These are phyloP conservation scores for Chlamydomonas applanata DNA, from an alignment of 139 green algal species.

Conservation along the genomic window DNA sequence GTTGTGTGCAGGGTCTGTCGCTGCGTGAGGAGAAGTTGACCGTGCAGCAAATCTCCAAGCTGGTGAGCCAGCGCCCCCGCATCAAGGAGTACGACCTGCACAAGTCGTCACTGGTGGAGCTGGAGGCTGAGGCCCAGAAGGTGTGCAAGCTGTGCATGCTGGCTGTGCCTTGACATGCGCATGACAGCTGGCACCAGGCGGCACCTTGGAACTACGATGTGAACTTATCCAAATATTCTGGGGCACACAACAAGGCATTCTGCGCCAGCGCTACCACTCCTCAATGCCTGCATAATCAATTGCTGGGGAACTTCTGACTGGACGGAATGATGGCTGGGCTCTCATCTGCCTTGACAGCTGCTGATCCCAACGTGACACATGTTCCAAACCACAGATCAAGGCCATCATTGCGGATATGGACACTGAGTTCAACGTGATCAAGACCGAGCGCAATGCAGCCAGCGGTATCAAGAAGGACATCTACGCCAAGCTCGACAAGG, in stretches of 20 bases:
- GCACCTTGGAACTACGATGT: no score
- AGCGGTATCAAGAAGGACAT: slow-evolving; percentile 45
- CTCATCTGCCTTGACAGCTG: no score
- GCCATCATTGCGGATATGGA: slow-evolving; percentile 37
- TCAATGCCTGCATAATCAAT: no score
- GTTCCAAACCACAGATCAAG: slow-evolving; percentile 19
- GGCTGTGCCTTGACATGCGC: no score
- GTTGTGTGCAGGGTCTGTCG: slow-evolving; percentile 12
- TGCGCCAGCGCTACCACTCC: no score
- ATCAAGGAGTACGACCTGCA: slow-evolving; percentile 34
- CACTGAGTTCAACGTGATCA: slow-evolving; percentile 52
- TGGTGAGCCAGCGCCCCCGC: slow-evolving; percentile 23
- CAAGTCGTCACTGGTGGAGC: slow-evolving; percentile 27
- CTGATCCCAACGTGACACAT: no score
- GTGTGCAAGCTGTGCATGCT: slow-evolving; percentile 1
- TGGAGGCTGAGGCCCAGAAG: slow-evolving; percentile 42
- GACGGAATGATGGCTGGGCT: no score
- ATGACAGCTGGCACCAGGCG: no score
- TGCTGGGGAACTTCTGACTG: no score
- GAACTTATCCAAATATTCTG: no score
- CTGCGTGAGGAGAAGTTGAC: slow-evolving; percentile 53
- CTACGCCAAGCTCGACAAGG: slow-evolving; percentile 13
- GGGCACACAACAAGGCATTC: no score
- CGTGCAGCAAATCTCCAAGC: slow-evolving; percentile 42
- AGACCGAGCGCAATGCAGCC: slow-evolving; percentile 46